A percentile compares a stretch with the other conserved stretches of the same genome.
Conservation (phyloP, 495 filamentous ascomycete species). For the Barbatosphaeria neglecta region DNA sequence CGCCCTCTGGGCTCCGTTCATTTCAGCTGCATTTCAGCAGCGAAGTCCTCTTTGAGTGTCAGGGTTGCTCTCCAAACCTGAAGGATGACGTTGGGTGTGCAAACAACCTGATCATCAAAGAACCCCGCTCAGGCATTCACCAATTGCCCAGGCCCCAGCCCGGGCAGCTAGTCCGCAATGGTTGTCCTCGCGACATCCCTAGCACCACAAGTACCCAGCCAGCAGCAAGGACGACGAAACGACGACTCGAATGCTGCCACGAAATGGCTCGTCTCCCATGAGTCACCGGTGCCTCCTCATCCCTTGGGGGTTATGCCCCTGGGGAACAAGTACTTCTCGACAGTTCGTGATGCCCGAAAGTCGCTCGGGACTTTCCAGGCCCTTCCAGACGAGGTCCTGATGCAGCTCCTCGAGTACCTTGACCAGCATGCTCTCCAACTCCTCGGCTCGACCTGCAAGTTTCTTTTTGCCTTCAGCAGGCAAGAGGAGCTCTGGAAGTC, state of each 20-base stretch:
- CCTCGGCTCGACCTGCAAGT: conserved; percentile 76
- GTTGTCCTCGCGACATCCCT: background rate
- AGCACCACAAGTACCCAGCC: background rate
- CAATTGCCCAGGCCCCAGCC: no score
- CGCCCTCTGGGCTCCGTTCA: no score
- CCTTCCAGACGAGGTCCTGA: conserved; percentile 74
- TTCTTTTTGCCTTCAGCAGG: conserved; percentile 75
- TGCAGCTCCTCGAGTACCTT: conserved; percentile 63
- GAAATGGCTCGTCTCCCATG: conserved; percentile 2
- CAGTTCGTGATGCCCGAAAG: conserved; percentile 51
- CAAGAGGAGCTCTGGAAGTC: conserved; percentile 87
- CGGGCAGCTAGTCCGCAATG: no score
- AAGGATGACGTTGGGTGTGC: background rate
- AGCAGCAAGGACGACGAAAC: background rate
- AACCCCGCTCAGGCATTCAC: background rate
- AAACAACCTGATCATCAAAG: background rate
- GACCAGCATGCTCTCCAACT: conserved; percentile 49
- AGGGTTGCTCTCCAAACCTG: no score
- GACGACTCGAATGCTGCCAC: background rate
- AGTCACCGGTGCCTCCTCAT: conserved; percentile 55
- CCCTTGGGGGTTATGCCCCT: conserved; percentile 77
- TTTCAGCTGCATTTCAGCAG: no score
- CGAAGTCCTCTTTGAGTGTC: no score
- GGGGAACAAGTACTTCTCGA: conserved; percentile 67
- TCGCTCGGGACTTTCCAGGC: conserved; percentile 49